phyloP scores from a whole-genome alignment of 768 basidiomycete species.

The Calocera viscosa region DNA sequence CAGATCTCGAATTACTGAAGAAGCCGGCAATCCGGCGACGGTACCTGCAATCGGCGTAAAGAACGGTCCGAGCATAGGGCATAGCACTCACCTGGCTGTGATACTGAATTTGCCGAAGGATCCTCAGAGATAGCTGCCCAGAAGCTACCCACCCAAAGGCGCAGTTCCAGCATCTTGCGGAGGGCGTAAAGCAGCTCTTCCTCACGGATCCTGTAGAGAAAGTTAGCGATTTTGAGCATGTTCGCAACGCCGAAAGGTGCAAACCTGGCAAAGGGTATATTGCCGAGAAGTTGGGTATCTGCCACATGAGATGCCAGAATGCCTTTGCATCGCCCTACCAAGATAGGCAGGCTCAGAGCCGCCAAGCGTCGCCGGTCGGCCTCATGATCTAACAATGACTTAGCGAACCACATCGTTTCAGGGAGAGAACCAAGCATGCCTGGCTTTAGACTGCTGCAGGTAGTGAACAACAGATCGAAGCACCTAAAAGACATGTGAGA shows the following conservation, averaged over 20 bases:
- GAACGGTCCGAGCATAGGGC: not conserved
- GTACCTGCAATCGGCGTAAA: constrained; percentile 22
- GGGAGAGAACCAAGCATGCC: constrained; percentile 36
- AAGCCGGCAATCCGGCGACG: constrained; percentile 37
- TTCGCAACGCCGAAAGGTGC: constrained; percentile 13
- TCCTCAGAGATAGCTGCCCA: constrained; percentile 64
- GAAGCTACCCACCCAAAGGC: constrained; percentile 61
- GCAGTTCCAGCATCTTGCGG: constrained; percentile 56
- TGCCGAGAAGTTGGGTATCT: constrained; percentile 74
- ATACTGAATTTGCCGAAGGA: constrained; percentile 41
- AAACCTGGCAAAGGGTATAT: constrained; percentile 76
- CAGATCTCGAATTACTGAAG: constrained; percentile 52
- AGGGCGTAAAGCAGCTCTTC: constrained; percentile 82
- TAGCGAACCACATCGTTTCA: not conserved
- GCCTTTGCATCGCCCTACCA: constrained; percentile 63
- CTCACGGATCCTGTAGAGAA: constrained; percentile 54
- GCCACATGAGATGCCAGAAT: constrained; percentile 64
- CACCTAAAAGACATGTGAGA: constrained; percentile 28
- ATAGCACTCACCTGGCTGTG: constrained; percentile 44
- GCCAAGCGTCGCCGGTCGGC: constrained; percentile 53
- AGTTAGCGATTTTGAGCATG: not conserved
- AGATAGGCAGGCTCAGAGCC: constrained; percentile 52
- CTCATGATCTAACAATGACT: constrained; percentile 41
- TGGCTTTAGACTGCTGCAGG: constrained; percentile 55
- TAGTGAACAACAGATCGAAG: constrained; percentile 70